These are phyloP conservation scores for Gossypium bickii DNA, from an alignment of 345 rosid genomes.

Conservation along the genomic window DNA sequence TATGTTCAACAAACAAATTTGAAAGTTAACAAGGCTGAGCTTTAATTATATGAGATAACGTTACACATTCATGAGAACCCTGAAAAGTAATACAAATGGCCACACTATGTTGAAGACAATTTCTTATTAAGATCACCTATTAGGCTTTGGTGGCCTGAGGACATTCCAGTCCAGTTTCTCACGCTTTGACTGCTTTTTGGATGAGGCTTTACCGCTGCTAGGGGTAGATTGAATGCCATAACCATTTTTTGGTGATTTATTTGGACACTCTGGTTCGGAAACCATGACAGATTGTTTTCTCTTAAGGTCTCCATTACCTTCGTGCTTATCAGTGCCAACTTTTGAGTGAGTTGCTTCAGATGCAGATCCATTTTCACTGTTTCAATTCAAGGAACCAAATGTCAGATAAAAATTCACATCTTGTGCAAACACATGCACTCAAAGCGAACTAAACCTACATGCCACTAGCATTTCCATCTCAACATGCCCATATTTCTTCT, in stretches of 20 bases:
- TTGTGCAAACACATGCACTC: background rate
- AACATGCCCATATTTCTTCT: conserved; percentile 1
- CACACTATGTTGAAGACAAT: background rate
- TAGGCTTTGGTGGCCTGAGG: conserved; percentile 54
- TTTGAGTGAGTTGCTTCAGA: conserved; percentile 37
- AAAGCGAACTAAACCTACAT: background rate
- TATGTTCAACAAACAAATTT: background rate
- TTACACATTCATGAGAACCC: conserved; percentile 17
- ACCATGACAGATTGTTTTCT: conserved; percentile 57
- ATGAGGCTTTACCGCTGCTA: conserved; percentile 32
- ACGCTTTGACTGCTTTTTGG: conserved; percentile 50
- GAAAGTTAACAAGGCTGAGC: background rate
- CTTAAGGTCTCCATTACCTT: conserved; percentile 60
- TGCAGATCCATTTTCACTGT: conserved; percentile 45
- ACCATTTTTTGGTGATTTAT: conserved; percentile 42
- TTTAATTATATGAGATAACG: background rate
- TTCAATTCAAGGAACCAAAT: background rate
- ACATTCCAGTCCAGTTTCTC: conserved; percentile 66
- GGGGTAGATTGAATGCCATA: conserved; percentile 35
- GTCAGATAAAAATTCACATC: background rate
- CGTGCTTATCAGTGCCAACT: conserved; percentile 17
- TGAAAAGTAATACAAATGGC: conserved; percentile 20
- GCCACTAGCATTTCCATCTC: background rate
- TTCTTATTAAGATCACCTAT: conserved; percentile 24
- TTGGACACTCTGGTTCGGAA: conserved; percentile 35